Base-by-base conservation (phyloP, 441 rosid species). In the Populus tomentosa region DNA sequence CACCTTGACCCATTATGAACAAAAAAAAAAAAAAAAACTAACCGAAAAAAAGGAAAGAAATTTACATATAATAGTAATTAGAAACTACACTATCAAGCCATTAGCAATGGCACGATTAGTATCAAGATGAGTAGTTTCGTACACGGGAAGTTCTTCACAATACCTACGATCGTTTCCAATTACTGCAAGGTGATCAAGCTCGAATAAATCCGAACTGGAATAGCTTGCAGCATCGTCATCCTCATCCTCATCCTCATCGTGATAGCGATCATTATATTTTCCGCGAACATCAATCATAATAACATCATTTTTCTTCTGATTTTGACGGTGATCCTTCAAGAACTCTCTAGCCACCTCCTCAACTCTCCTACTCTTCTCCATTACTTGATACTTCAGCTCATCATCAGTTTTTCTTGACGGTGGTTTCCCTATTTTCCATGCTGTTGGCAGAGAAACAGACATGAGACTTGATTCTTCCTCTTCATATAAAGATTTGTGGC, bases 181-280 rank as follows among this genome's bases (percentile, higher is more conserved):
- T 71, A 88, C 86, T 1, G 84, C 40, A 8, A 83, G 90, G 86
- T 89, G 85, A 87, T 94, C 98, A 76, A 94, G 79, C 72, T 94
- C 98, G 46, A 94, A 94, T 8, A 92, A 84, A 84, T 94, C 98
- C 0, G 98, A 94, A 82, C 98, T 94, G 18, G 97, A 89, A 66
- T 68, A 91, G 73, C 98, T 92, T 32, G 86, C 90, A 20, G 81
- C 92, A 72, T 91, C 97, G n/a, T 88, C 92, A 0, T 82, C 85
- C 5, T 87, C 88, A 0, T 84, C 86, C 0, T 75, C 79, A 0
- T 77, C 77, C n/a, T 80, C 88, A 0, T 77, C 84, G 0, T 79
- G 80, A 3, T 77, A 81, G 8, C 70, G 79, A 62, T 82, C 82
- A 1, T 83, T 78, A 1, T 78, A 80, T 23, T 70, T n/a, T 11